Base-by-base conservation (phyloP, 305 asterid genomes). In the Fraxinus albicans region DNA sequence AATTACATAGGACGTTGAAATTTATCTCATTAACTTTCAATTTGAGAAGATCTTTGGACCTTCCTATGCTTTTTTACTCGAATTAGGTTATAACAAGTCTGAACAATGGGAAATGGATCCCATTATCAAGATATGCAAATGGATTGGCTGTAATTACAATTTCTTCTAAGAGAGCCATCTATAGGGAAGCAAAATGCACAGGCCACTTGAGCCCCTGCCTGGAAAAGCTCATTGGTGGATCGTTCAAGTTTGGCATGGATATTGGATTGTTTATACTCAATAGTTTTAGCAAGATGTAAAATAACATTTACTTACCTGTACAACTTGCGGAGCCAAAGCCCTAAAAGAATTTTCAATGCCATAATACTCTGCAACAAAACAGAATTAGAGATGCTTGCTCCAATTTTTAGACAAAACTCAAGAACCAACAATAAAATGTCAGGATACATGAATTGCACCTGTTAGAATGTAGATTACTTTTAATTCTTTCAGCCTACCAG, bases 401-500 rank as follows among this genome's bases (percentile, higher is more conserved):
- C 75, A 81, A 77, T 35, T 81, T 77, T 36, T 77, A 70, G 79
- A 80, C 83, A 85, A 76, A 81, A 73, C 69, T 77, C 82, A 42
- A 81, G 79, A 82, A 77, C 82, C 81, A 85, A 75, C 25, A 77
- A 76, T 83, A 83, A 40, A 86, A 25, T 8, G 53, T 33, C 21
- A 76, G 81, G 77, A 82, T 77, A 78, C 55, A 82, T 84, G 47
- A 72, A 86, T 77, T 81, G 80, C 67, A 96, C 99, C 96, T 89
- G 98, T 96, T 84, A 96, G 89, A 83, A 96, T 90, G 89, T 87
- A 84, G 87, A 91, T 85, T 81, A 94, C 92, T 83, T 86, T 88
- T 81, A 87, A 81, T 47, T 96, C 98, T 88, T 91, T 94, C 92
- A 96, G 83, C 82, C 93, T 90, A 81, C 99, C 98, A 79, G 98